A percentile compares a stretch with the other conserved stretches of the same genome.
Evolutionary conservation across 306 rosid genomes (phyloP).

Genomic region (Pyrus bretschneideri): DNA sequence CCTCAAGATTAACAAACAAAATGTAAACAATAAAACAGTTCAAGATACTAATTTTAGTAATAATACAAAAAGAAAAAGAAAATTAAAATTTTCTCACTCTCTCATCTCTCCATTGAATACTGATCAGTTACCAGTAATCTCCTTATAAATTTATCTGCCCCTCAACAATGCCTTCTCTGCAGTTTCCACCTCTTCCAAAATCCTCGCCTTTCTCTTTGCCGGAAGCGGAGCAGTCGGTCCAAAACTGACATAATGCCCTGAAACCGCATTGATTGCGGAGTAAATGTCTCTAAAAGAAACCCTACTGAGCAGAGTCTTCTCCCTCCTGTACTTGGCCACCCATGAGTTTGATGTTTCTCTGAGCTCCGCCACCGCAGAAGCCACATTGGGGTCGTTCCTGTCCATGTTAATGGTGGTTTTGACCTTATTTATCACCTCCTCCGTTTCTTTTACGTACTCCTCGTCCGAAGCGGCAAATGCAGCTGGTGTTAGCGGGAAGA

Average conservation of each 20-base stretch:
- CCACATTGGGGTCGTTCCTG: conserved; percentile 68
- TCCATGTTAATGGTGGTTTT: conserved; percentile 64
- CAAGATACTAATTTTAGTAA: neutral
- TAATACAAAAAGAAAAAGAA: neutral
- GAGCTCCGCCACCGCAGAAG: conserved; percentile 63
- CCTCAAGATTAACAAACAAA: neutral
- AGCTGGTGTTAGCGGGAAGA: conserved; percentile 26
- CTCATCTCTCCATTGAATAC: neutral
- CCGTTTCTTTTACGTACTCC: conserved; percentile 78
- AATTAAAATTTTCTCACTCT: neutral
- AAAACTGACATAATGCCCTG: conserved; percentile 86
- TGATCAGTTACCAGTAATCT: neutral
- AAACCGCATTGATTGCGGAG: conserved; percentile 85
- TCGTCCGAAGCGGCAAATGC: conserved; percentile 62
- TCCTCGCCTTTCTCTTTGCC: conserved; percentile 64
- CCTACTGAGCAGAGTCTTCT: conserved; percentile 69
- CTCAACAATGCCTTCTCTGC: conserved; percentile 77
- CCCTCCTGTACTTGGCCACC: conserved; percentile 94
- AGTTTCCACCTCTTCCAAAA: conserved; percentile 81
- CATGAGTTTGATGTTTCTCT: conserved; percentile 74
- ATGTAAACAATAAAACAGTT: neutral
- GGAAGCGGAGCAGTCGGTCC: conserved; percentile 96
- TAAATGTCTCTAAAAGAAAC: conserved; percentile 83
- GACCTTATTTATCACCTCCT: conserved; percentile 67
- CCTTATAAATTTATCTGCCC: conserved; percentile 46